Evolutionary conservation across 2,329 filamentous ascomycete species (phyloP).

Genomic region (Chaetomiaceae sp.): DNA sequence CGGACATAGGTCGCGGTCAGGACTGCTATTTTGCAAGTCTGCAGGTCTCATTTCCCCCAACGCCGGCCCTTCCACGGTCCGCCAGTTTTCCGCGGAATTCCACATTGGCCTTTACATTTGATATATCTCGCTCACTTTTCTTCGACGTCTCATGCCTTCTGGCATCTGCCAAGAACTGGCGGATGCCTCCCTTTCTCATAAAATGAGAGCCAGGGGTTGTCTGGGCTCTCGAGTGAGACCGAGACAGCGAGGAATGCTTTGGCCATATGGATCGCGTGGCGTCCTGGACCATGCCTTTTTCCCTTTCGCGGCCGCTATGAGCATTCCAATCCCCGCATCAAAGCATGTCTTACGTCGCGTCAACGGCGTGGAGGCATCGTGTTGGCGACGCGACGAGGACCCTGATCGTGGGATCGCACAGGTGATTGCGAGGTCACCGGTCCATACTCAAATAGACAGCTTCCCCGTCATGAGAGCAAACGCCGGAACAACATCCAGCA

Average conservation of each 20-base stretch:
- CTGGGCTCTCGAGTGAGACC: slow-evolving; percentile 9
- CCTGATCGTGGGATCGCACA: neutral
- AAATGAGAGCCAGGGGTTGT: neutral
- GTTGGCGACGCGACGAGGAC: neutral
- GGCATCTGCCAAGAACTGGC: slow-evolving; percentile 2
- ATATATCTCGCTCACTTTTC: neutral
- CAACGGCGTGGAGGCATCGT: neutral
- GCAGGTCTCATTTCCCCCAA: neutral
- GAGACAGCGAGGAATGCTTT: slow-evolving; percentile 11
- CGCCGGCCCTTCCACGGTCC: neutral
- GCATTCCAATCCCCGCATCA: slow-evolving; percentile 13
- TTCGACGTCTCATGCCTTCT: neutral
- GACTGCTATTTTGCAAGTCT: neutral
- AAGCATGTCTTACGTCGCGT: slow-evolving; percentile 8
- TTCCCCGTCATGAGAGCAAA: neutral
- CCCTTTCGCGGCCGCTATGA: neutral
- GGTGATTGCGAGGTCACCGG: neutral
- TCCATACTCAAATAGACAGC: neutral
- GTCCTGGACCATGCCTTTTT: neutral
- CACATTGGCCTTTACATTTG: neutral
- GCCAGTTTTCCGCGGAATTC: neutral
- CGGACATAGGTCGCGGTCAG: neutral
- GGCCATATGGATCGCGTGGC: slow-evolving; percentile 1
- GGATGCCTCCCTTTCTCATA: neutral
- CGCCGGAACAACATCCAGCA: neutral